Evolutionary conservation across 2,329 filamentous ascomycete genomes (phyloP).

Genomic region (Stenocarpella maydis): DNA sequence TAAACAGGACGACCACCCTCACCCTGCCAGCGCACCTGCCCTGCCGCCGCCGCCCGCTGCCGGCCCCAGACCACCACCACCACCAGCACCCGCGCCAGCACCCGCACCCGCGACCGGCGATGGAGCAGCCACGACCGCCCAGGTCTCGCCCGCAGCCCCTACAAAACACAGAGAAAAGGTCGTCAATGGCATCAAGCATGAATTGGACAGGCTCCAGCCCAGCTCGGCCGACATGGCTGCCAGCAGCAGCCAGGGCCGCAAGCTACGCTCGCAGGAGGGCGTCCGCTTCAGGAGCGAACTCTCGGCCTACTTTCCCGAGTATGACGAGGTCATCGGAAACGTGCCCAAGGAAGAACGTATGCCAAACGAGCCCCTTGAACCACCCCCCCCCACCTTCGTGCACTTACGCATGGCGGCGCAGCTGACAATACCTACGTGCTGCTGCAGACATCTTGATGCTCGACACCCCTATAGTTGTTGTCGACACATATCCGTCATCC

Average conservation of each 20-base stretch:
- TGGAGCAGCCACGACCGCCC: conserved; percentile 32
- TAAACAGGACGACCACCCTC: conserved; percentile 40
- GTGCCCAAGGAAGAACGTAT: conserved; percentile 80
- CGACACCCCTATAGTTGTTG: conserved; percentile 76
- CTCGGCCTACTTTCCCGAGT: conserved; percentile 89
- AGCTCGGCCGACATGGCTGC: conserved; percentile 56
- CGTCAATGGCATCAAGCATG: conserved; percentile 68
- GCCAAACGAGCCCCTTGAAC: too few relatives aligned
- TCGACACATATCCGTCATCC: conserved; percentile 59
- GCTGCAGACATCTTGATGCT: conserved; percentile 74
- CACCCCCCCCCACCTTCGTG: conserved; percentile 1
- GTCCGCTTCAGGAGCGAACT: conserved; percentile 91
- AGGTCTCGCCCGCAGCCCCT: conserved; percentile 41
- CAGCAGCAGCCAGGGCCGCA: conserved; percentile 66
- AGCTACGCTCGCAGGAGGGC: conserved; percentile 85
- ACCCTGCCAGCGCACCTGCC: conserved; percentile 31
- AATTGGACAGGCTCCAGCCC: conserved; percentile 65
- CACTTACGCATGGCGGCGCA: neutral
- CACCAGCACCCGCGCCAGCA: conserved; percentile 30
- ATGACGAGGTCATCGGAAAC: conserved; percentile 92
- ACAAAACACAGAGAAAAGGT: conserved; percentile 66
- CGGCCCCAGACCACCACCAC: conserved; percentile 28
- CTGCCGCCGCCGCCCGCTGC: conserved; percentile 26
- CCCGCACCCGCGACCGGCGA: conserved; percentile 39
- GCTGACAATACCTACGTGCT: conserved; percentile 35